These are phyloP conservation scores for Ceratorhiza oryzae-sativae DNA, from an alignment of 1,284 basidiomycete genomes.

Conservation along the genomic window DNA sequence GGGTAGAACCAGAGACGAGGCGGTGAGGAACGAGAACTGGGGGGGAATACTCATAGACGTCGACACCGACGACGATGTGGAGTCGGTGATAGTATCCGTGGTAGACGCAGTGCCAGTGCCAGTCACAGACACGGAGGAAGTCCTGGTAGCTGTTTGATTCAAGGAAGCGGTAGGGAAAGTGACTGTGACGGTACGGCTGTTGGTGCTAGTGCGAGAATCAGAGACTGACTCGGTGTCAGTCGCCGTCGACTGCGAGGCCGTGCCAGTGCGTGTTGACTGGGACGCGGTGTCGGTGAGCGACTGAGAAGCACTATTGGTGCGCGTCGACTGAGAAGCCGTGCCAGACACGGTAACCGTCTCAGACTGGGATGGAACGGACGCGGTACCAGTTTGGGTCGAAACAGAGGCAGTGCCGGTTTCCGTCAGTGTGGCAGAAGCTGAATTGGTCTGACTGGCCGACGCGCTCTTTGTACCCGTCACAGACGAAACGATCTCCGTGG, in stretches of 20 bases:
- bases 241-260: background rate
- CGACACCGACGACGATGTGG: slow-evolving; percentile 22
- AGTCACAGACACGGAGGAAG: slow-evolving; percentile 31
- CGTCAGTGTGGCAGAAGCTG: background rate
- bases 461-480: background rate
- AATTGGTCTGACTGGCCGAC: background rate
- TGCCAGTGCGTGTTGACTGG: background rate
- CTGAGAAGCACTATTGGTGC: background rate
- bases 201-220: slow-evolving; percentile 11
- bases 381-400: slow-evolving; percentile 12
- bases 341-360: background rate
- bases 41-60: slow-evolving; percentile 43
- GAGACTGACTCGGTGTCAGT: background rate
- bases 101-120: slow-evolving; percentile 36
- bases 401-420: slow-evolving; percentile 9
- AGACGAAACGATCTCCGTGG: background rate
- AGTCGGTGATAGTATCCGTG: slow-evolving; percentile 26
- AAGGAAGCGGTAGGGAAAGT: slow-evolving; percentile 22
- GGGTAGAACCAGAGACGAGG: slow-evolving; percentile 55
- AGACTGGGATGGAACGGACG: no score
- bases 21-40: slow-evolving; percentile 53
- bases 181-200: slow-evolving; percentile 17
- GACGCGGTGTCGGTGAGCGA: slow-evolving; percentile 9
- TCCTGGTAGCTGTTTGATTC: slow-evolving; percentile 19
- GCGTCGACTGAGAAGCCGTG: background rate